Base-by-base conservation (phyloP, 2,329 filamentous ascomycete genomes). In the Botrytis sinoallii region DNA sequence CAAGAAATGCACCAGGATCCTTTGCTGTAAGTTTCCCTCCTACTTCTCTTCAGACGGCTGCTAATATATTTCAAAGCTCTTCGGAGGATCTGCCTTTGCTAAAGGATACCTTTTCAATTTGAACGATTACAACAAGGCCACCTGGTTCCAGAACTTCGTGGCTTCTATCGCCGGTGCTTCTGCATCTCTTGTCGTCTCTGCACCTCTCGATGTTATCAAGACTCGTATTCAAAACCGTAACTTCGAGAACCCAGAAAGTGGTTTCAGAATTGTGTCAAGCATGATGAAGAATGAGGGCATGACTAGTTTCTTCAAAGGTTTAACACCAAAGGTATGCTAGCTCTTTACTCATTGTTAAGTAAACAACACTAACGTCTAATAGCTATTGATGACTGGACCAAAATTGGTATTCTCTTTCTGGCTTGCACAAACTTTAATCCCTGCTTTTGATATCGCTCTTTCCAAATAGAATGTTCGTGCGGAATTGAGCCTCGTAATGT, bases 381-480 rank as follows among this genome's bases (percentile, higher is more conserved):
- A 91, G 92, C 90, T 99, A 77, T 88, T 99, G 81, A 99, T 99
- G 96, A 99, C 96, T 25, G 97, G 96, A 38, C 96, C 96, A 76
- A 99, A 99, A 89, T 89, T 99, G 75, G 96, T 98, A 76, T 99
- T 99, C 87, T 98, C 95, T 75, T 99, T 99, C 91, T 99, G 96
- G 96, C 90, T 99, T 82, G 96, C 96, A 74, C 96, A 99, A 87
- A 98, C 96, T 44, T 87, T 99, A 80, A 99, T 99, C 82, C 96
- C 96, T 70, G 92, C 94, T 57, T 98, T 98, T 83, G 93, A 89
- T 80, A 89, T 90, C 66, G 81, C 79, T 20, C 72, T 82, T n/a
- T 78, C 79, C 18, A 80, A 80, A 77, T 80, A 77, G 63, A 52
- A 48, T 66, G 20, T 29, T 64, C 12, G 52, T 38, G 46, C 20